phyloP scores from a whole-genome alignment of 306 rosid species.

The Prunus armeniaca region DNA sequence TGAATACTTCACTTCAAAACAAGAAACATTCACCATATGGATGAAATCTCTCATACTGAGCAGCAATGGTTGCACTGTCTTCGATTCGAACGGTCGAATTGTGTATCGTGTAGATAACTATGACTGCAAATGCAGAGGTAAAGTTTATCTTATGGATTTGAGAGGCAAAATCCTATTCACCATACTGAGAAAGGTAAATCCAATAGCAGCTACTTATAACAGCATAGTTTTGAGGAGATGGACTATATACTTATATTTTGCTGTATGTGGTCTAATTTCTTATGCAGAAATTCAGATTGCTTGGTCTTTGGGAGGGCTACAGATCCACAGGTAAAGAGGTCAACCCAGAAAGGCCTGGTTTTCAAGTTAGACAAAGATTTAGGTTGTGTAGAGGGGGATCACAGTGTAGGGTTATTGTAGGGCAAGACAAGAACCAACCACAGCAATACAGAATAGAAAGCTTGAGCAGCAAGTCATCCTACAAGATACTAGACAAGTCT shows the following conservation, averaged over 20 bases:
- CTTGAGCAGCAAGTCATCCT: constrained; percentile 37
- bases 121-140: constrained; percentile 37
- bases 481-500: constrained; percentile 48
- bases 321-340: constrained; percentile 32
- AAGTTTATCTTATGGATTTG: constrained; percentile 71
- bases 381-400: constrained; percentile 39
- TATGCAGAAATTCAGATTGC: constrained; percentile 42
- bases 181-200: constrained; percentile 51
- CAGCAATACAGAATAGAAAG: constrained; percentile 43
- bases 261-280: background rate
- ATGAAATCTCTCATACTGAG: constrained; percentile 65
- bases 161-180: constrained; percentile 54
- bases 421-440: constrained; percentile 44
- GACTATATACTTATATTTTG: background rate
- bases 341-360: constrained; percentile 39
- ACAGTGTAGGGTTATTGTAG: constrained; percentile 42
- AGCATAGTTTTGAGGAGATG: background rate
- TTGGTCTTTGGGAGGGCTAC: constrained; percentile 61
- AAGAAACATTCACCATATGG: constrained; percentile 75
- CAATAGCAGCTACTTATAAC: background rate
- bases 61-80: constrained; percentile 69
- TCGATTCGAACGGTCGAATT: constrained; percentile 59
- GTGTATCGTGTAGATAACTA: constrained; percentile 68
- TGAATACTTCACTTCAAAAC: constrained; percentile 42
- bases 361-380: constrained; percentile 40